A percentile compares a stretch with the other conserved stretches of the same genome.
Conservation (phyloP, 257 asterid genomes). For the Solanum raphanifolium region DNA sequence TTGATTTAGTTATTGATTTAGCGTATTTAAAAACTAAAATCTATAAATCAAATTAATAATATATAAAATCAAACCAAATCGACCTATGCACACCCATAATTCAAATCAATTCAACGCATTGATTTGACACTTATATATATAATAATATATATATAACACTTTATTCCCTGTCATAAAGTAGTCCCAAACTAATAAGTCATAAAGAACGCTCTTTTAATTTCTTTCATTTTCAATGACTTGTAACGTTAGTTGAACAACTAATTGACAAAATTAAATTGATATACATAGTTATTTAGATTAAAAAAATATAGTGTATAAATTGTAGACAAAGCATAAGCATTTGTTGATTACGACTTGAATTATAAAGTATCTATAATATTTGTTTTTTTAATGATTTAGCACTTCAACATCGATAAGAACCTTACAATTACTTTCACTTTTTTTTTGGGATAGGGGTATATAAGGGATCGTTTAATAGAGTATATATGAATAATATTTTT, state of each 20-base stretch:
- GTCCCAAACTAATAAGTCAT: not conserved
- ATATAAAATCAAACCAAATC: too few relatives aligned
- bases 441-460: not conserved
- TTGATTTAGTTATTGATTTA: too few relatives aligned
- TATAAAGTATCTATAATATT: not conserved
- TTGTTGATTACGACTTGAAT: not conserved
- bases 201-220: not conserved
- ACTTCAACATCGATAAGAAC: not conserved
- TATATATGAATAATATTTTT: too few relatives aligned
- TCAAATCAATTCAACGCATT: too few relatives aligned
- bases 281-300: not conserved
- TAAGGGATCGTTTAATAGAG: too few relatives aligned
- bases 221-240: not conserved
- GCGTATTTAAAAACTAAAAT: too few relatives aligned
- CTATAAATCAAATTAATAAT: too few relatives aligned
- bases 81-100: rapidly evolving
- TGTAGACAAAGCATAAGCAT: not conserved
- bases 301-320: not conserved
- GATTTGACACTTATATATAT: not conserved
- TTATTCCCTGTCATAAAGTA: not conserved
- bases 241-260: not conserved
- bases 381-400: not conserved
- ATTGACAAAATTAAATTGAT: not conserved
- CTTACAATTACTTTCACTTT: not conserved
- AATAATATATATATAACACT: not conserved